Evolutionary conservation across 441 rosid genomes (phyloP), one percentile per base, ranked within the genome.

Genomic region (Mallotus repandus): DNA sequence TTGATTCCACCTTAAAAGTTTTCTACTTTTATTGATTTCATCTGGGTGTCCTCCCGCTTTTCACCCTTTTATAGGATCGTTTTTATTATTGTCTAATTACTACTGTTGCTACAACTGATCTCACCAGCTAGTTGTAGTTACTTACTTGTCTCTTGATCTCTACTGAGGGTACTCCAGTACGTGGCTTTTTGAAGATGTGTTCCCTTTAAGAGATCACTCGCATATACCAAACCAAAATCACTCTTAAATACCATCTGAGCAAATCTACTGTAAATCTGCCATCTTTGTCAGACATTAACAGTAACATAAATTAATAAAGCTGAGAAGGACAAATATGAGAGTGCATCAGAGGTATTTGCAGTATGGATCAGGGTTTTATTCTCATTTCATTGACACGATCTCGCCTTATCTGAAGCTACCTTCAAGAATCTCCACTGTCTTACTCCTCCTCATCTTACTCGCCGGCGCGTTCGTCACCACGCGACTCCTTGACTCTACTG

Each of bases 391-490:
- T 32, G 89, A 83, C 22, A 50, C 73, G 11, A 69, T 81, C 67
- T 53, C 71, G 54, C 69, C 82, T 38, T 69, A 78, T 9, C 14
- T 41, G 56, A 82, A 65, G 70, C 65, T 83, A 4, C 69, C 85
- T 0, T 80, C 85, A 0, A 77, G 80, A 78, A 60, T 76, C 15
- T 76, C 76, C 19, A 21, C 67, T 13, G 18, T 73, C 49, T 19
- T 81, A 65, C 60, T 78, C 75, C 45, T 80, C 77, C 0, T 80
- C 76, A 2, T 81, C 54, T 46, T 83, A 75, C 78, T 89, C 67
- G 66, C 78, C 89, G 83, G 89, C 80, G 87, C 87, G 72, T 82
- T 84, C 60, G n/a, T 80, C 59, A 56, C 82, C 82, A 78, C 89
- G 71, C 89, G 79, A 74, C 61, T 78, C 78, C 79, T 80, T 32